Evolutionary conservation across 352 stramenopile species (phyloP).

Genomic region (Phytopythium delawarense): DNA sequence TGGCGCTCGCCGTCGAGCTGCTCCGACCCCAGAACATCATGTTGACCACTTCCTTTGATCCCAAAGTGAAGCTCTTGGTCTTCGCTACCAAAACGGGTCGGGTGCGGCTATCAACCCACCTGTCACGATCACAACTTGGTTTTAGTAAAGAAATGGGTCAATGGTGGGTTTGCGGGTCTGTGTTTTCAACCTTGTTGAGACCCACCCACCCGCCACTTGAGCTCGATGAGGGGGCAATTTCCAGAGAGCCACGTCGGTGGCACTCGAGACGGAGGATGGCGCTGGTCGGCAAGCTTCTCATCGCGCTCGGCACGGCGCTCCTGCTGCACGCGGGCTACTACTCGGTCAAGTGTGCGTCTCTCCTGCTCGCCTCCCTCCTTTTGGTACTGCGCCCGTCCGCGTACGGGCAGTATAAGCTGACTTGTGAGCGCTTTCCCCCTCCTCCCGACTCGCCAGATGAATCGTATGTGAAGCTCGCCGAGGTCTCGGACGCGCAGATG

Average conservation of each 20-base stretch:
- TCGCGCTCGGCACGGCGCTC: slow-evolving; percentile 57
- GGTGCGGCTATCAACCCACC: background rate
- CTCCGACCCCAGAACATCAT: slow-evolving; percentile 9
- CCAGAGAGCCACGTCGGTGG: background rate
- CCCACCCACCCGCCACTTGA: background rate
- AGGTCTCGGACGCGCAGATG: slow-evolving; percentile 66
- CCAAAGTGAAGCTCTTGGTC: background rate
- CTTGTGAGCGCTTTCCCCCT: background rate
- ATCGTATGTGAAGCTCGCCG: slow-evolving; percentile 68
- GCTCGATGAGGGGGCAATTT: background rate
- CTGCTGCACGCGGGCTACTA: slow-evolving; percentile 80
- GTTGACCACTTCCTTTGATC: background rate
- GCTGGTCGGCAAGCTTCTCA: slow-evolving; percentile 66
- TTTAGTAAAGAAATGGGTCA: background rate
- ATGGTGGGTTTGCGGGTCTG: background rate
- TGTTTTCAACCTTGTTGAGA: background rate
- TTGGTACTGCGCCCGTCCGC: background rate
- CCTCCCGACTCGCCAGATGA: slow-evolving; percentile 36
- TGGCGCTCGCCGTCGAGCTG: background rate
- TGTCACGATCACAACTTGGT: background rate
- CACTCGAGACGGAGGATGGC: slow-evolving; percentile 18
- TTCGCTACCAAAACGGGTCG: background rate
- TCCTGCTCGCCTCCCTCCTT: background rate
- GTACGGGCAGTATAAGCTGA: background rate
- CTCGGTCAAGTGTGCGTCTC: slow-evolving; percentile 66